Base-by-base conservation (phyloP, 2,329 filamentous ascomycete species). In the Fusarium sp. region DNA sequence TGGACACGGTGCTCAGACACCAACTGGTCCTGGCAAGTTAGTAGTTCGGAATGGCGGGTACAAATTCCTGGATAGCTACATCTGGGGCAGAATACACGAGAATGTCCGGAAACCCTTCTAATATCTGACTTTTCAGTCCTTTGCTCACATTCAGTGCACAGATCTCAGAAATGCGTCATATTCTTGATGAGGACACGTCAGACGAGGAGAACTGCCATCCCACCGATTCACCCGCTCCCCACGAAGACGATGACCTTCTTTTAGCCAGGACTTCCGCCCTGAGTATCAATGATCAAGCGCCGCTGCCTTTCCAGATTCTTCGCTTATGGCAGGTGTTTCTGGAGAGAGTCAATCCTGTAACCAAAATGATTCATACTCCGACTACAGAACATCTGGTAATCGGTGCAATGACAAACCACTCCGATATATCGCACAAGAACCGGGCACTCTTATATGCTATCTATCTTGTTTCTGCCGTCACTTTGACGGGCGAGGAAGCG, bases 131-230 rank as follows among this genome's bases (percentile, higher is more conserved):
- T 1, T 4, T 0, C 8, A 34, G 15, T 0, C 32, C 32, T 12
- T 15, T 26, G 4, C 8, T 13, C 6, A 30, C 15, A 4, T 1
- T 2, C 0, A 8, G 2, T 9, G 1, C 17, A 39, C 2, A 68
- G 66, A 32, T 68, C 2, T 34, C 47, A 6, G 66, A 69, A 22
- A 68, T 68, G 66, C 66, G 57, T 7, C 57, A 68, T 14, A 68
- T 68, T 20, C 42, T 69, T 2, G 66, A 68, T 26, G 38, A 63
- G 15, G 66, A 69, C 8, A 68, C 48, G 26, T 68, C 66, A 6
- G 66, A 68, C 4, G 66, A 68, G 12, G 66, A 68, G 18, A 63
- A 24, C 2, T 68, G 36, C 26, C 36, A 36, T 26, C 5, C 20
- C 3, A 13, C 28, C 3, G 57, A 68, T 11, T 68, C 66, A 1